Base-by-base conservation (phyloP, 2,329 filamentous ascomycete genomes). In the Scedosporium dehoogii region DNA sequence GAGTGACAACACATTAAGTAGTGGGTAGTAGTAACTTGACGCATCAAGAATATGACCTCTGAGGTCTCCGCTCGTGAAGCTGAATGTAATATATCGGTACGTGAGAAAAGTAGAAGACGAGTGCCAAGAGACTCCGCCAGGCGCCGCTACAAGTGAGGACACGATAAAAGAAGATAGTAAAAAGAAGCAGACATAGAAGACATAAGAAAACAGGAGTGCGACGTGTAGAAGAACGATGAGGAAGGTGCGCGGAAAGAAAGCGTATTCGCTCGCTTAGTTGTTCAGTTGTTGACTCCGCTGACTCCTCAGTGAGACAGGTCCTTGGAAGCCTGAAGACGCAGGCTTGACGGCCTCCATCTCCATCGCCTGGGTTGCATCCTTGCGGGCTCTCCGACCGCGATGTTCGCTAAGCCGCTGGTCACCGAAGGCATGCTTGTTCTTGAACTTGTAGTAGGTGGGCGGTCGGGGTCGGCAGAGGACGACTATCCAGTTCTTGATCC, bases 361-460 rank as follows among this genome's bases (percentile, higher is more conserved):
- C 69, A 93, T 79, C 12, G 79, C 79, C 67, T 81, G 78, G 16
- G 66, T 79, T 70, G 71, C 78, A 76, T 68, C 79, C 74, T 72
- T 77, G 72, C 81, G 71, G 69, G 70, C 7, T 73, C 67, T 61
- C 71, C 70, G 23, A 70, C 69, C 29, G 69, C 68, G 51, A 70
- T 70, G 55, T 63, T 61, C 78, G 5, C 88, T 90, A 64, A 97
- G 85, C 27, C 94, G 85, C 75, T 96, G 90, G 73, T 97, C 94
- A 6, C 94, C 94, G 65, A 87, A 81, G 65, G 85, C 78, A 68
- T 94, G 93, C 61, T 78, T 77, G 53, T 78, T 78, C 77, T 96
- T 97, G 79, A 97, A 96, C 65, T 85, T 84, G 70, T 97, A 85
- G 73, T 97, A 97, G 0, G 90, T 93, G 6, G 93, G 92, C 21